Conservation (phyloP, 169 alveolate genomes). For the Plasmodium ovale region DNA sequence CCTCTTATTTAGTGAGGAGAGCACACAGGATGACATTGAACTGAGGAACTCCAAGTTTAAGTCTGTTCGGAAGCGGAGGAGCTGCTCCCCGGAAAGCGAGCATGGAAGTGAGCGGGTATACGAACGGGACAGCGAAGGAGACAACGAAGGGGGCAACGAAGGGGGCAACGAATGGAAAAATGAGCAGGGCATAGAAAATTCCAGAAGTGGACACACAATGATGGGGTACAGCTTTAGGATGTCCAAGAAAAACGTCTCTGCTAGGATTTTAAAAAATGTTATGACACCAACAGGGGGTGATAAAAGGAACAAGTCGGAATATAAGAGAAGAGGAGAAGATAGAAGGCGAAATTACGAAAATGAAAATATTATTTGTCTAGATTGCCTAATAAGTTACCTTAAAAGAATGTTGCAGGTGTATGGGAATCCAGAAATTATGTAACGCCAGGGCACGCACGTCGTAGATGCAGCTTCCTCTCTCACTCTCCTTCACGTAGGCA, state of each 20-base stretch:
- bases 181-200: too few relatives aligned
- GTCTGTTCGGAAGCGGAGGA: neutral
- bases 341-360: constrained; percentile 20
- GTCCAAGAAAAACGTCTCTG: constrained; percentile 2
- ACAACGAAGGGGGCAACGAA: neutral
- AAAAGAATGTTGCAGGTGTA: constrained; percentile 49
- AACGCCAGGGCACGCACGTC: neutral
- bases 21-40: neutral
- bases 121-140: too few relatives aligned
- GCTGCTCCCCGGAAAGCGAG: neutral
- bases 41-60: neutral
- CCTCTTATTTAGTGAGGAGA: constrained; percentile 8
- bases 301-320: neutral
- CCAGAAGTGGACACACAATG: too few relatives aligned
- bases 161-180: neutral
- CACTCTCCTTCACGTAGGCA: neutral
- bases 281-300: neutral
- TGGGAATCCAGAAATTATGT: constrained; percentile 57
- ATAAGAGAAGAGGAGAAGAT: neutral
- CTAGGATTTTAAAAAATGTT: neutral
- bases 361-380: constrained; percentile 66
- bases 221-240: constrained; percentile 34
- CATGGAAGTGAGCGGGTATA: neutral
- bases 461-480: neutral
- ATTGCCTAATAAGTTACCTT: constrained; percentile 38